These are phyloP conservation scores for Solanum hybrid DNA, from an alignment of 305 asterid genomes.

Conservation along the genomic window DNA sequence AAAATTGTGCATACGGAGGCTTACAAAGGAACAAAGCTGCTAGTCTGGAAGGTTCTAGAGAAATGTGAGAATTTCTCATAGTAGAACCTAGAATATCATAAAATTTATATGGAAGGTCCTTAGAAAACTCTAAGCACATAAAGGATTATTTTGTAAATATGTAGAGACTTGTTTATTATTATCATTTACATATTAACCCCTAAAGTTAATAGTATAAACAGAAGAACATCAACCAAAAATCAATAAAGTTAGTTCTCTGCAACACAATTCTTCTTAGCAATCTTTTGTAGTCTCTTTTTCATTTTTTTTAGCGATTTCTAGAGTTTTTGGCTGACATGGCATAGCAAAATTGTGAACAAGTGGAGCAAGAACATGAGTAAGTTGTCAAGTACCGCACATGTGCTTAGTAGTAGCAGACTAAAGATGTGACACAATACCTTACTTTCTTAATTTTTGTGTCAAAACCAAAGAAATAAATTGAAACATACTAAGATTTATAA, in stretches of 20 bases:
- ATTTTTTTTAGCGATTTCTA: background rate
- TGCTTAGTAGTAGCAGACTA: too few species aligned
- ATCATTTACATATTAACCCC: background rate
- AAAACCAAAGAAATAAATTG: too few species aligned
- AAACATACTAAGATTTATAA: too few species aligned
- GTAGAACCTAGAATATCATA: too few species aligned
- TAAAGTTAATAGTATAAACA: background rate
- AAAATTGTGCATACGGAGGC: background rate
- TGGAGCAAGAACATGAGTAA: background rate
- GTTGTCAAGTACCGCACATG: background rate
- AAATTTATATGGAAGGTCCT: background rate
- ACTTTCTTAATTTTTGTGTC: too few species aligned
- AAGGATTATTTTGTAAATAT: too few species aligned
- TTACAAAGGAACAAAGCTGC: background rate
- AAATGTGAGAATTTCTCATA: background rate
- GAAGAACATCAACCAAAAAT: background rate
- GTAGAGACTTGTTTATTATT: background rate
- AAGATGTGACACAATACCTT: too few species aligned
- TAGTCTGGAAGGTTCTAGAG: background rate
- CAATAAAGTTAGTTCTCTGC: background rate
- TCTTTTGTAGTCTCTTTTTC: background rate
- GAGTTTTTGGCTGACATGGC: too few species aligned
- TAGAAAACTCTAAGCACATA: too few species aligned
- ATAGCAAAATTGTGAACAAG: background rate
- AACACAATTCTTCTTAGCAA: background rate